phyloP scores from a whole-genome alignment of 2,329 filamentous ascomycete species.

The Aspergillus glaucus region DNA sequence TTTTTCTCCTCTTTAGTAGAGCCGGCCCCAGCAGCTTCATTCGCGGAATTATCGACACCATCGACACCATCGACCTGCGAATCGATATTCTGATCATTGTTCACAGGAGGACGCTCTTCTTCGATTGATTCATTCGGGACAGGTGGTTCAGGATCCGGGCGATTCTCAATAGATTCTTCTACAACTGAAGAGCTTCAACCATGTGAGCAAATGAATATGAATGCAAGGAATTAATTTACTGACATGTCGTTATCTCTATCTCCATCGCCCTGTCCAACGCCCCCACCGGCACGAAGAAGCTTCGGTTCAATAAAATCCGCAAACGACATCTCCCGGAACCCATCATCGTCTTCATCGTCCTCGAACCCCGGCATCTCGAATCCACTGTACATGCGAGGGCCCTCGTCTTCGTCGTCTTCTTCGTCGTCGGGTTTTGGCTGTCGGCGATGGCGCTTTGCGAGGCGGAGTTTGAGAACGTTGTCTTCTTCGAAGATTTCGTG shows the following conservation, averaged over 20 bases:
- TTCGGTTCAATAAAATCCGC: conserved; percentile 62
- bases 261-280: conserved; percentile 9
- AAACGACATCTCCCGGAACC: conserved; percentile 55
- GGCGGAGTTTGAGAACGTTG: conserved; percentile 52
- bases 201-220: conserved; percentile 23
- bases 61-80: neutral
- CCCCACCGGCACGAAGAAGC: conserved; percentile 48
- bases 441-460: conserved; percentile 64
- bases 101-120: neutral
- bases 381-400: conserved; percentile 66
- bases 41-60: neutral
- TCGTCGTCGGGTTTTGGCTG: conserved; percentile 51
- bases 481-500: conserved; percentile 48
- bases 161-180: conserved; percentile 19
- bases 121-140: neutral
- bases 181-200: conserved; percentile 23
- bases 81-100: neutral
- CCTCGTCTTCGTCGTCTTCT: conserved; percentile 50
- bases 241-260: conserved; percentile 24
- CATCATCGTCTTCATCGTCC: conserved; percentile 51
- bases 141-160: neutral
- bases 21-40: neutral
- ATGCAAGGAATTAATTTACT: conserved; percentile 28
- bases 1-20: neutral
- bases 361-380: conserved; percentile 69